A percentile compares a stretch with the other conserved stretches of the same genome.
Conservation (phyloP, 257 asterid genomes). For the Gentiana dahurica region DNA sequence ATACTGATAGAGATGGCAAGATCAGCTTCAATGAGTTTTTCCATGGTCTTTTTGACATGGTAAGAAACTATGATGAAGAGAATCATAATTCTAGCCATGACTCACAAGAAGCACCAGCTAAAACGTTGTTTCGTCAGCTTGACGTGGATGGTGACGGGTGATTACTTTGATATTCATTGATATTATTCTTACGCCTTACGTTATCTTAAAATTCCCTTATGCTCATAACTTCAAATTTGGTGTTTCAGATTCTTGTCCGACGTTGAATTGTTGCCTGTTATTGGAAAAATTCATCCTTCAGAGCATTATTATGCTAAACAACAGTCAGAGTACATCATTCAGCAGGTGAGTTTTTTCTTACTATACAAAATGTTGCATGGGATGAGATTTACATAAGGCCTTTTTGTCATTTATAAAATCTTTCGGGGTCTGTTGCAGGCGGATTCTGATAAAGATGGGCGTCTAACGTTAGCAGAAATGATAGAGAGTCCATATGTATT, state of each 20-base stretch:
- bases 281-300: constrained; percentile 84
- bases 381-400: not conserved
- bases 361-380: not conserved
- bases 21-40: constrained; percentile 78
- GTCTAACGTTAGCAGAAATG: constrained; percentile 75
- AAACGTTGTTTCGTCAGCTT: constrained; percentile 58
- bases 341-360: constrained; percentile 49
- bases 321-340: constrained; percentile 76
- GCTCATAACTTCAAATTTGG: constrained; percentile 7
- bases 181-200: not conserved
- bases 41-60: constrained; percentile 76
- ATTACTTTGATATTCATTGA: constrained; percentile 12
- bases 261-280: constrained; percentile 62
- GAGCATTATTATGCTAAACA: constrained; percentile 84
- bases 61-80: constrained; percentile 72
- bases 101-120: constrained; percentile 40
- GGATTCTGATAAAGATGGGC: constrained; percentile 78
- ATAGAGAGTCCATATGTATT: constrained; percentile 79
- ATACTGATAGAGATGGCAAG: constrained; percentile 77
- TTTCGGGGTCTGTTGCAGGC: constrained; percentile 45
- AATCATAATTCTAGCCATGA: constrained; percentile 36
- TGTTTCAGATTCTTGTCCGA: constrained; percentile 62
- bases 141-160: constrained; percentile 95
- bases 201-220: constrained; percentile 7
- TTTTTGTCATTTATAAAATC: not conserved